Conservation (phyloP, 139 green algal genomes). For the Tetraselmis chui region DNA sequence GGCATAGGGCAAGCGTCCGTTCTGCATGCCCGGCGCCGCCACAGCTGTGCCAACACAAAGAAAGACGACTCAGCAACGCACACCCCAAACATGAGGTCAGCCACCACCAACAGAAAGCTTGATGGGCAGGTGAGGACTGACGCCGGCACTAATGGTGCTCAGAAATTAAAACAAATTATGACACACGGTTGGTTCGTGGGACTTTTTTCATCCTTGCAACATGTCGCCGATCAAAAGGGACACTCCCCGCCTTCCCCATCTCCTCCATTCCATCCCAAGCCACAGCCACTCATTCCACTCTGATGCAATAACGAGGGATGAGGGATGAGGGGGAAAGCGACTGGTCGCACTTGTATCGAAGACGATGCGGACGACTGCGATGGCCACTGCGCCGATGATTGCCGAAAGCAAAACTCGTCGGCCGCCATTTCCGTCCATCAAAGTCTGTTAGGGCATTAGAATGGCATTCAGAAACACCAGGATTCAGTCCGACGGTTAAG, state of each 20-base stretch:
- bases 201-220: not conserved
- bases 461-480: too few species aligned
- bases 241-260: too few species aligned
- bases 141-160: not conserved
- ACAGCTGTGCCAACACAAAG: not conserved
- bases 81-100: too few species aligned
- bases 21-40: not conserved
- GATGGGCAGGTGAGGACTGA: not conserved
- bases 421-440: not conserved
- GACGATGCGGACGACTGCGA: not conserved
- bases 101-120: too few species aligned
- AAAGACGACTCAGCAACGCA: too few species aligned
- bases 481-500: too few species aligned
- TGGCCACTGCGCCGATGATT: not conserved
- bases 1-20: not conserved
- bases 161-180: not conserved
- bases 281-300: not conserved
- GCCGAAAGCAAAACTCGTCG: not conserved
- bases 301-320: not conserved
- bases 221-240: too few species aligned
- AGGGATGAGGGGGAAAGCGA: not conserved
- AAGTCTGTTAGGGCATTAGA: too few species aligned
- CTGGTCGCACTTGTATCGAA: not conserved
- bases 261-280: not conserved
- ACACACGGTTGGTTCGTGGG: not conserved